phyloP scores from a whole-genome alignment of 2,329 filamentous ascomycete species.

The Cercospora citrullina region DNA sequence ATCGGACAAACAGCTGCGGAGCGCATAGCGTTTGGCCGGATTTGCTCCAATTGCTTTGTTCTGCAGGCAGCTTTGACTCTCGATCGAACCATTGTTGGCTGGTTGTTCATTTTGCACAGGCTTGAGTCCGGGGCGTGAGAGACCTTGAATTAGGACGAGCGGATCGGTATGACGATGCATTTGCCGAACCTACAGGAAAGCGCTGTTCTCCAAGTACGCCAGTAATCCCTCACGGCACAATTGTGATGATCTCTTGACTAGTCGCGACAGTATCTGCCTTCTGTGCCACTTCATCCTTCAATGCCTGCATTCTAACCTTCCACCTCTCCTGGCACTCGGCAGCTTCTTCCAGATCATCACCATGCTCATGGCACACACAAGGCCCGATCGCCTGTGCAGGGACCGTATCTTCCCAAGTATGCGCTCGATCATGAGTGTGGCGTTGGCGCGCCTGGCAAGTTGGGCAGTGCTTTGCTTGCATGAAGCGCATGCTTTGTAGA shows the following conservation, averaged over 20 bases:
- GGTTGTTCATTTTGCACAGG: too few species aligned
- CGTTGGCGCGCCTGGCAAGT: neutral
- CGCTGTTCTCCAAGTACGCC: neutral
- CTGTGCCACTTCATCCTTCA: neutral
- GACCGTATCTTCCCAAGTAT: neutral
- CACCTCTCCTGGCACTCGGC: slow-evolving; percentile 1
- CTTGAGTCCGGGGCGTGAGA: too few species aligned
- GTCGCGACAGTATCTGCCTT: neutral
- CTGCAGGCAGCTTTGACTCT: too few species aligned
- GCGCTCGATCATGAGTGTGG: slow-evolving; percentile 1
- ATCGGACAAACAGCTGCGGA: too few species aligned
- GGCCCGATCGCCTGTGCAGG: neutral
- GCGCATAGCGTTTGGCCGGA: too few species aligned
- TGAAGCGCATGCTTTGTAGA: slow-evolving; percentile 1
- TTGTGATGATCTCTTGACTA: neutral
- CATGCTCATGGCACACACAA: slow-evolving; percentile 11
- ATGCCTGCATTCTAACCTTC: neutral
- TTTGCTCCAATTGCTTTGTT: too few species aligned
- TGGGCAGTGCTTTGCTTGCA: neutral
- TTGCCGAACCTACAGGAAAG: too few species aligned
- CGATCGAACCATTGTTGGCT: too few species aligned
- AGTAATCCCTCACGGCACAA: neutral
- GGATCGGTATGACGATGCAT: too few species aligned
- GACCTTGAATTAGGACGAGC: too few species aligned
- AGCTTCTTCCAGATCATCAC: slow-evolving; percentile 6